phyloP scores from a whole-genome alignment of 2,329 filamentous ascomycete species.

The Harringtonia aguacate region DNA sequence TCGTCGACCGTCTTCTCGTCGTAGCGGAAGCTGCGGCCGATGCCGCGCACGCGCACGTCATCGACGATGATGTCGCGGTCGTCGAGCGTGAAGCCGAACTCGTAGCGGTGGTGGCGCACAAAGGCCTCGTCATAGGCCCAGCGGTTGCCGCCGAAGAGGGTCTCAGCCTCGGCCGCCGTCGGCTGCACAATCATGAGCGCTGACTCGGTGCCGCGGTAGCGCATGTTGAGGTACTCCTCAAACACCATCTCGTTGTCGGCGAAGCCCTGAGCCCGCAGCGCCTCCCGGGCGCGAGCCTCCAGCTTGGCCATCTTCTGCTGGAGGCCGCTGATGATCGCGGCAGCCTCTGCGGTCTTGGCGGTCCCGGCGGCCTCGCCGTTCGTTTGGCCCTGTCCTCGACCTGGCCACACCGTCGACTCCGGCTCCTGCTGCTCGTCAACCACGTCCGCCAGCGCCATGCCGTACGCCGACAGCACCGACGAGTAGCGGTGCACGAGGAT shows the following conservation, averaged over 20 bases:
- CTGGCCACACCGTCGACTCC: conserved; percentile 46
- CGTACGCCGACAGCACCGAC: conserved; percentile 81
- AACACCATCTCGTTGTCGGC: conserved; percentile 63
- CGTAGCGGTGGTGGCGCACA: conserved; percentile 76
- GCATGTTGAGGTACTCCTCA: conserved; percentile 90
- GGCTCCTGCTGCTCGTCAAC: conserved; percentile 85
- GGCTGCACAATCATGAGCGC: conserved; percentile 83
- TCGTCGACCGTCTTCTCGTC: conserved; percentile 74
- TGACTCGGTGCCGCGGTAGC: conserved; percentile 83
- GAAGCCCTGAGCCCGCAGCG: conserved; percentile 71
- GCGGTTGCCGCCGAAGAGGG: conserved; percentile 50
- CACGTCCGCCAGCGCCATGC: conserved; percentile 87
- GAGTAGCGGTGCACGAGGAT: conserved; percentile 83
- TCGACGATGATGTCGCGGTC: conserved; percentile 85
- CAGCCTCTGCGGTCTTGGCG: conserved; percentile 40
- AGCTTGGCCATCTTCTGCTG: conserved; percentile 67
- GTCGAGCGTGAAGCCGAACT: conserved; percentile 81
- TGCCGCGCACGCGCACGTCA: conserved; percentile 77
- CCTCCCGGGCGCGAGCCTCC: conserved; percentile 60
- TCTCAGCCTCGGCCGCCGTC: conserved; percentile 45
- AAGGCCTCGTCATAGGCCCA: conserved; percentile 84
- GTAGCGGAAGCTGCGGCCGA: conserved; percentile 77
- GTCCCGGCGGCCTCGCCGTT: too few relatives aligned
- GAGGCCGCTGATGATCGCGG: conserved; percentile 49
- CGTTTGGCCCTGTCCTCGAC: too few relatives aligned